Evolutionary conservation across 2,329 filamentous ascomycete genomes (phyloP), one percentile per base, ranked within the genome.

Genomic region (Talaromyces marneffei): DNA sequence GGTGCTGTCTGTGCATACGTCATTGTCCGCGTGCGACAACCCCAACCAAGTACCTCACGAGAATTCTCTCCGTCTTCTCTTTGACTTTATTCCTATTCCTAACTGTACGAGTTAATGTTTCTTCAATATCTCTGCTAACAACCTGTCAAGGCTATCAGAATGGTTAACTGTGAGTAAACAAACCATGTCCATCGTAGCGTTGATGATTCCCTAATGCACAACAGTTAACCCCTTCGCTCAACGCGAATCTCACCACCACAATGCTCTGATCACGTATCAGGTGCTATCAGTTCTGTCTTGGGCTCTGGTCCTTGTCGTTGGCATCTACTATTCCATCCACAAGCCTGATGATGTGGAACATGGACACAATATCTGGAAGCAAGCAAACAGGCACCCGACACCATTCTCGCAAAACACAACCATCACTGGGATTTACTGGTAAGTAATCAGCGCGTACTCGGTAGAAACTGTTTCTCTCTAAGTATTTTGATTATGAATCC

Each of bases 171-270:
- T 63, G 35, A 57, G 61, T 57, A 18, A 8, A 14, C 7, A 1
- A 16, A 25, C 25, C 27, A 14, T 37, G 35, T 31, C 25, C 9
- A 37, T 33, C 3, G 12, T 1, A 1, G 14, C 4, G n/a, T n/a
- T 9, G 35, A 42, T 40, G 14, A 27, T 25, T 18, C 8, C 42
- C 44, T 57, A 1, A 56, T 29, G 52, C 25, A 14, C 33, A 18
- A 20, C 27, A 90, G 87, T 85, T 72, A 94, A 94, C 74, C 90
- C 90, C 29, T 94, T 94, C 77, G 79, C 83, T 63, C 86, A 82
- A 75, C 85, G 85, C 69, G 88, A 92, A 63, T 80, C 84, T 18
- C 87, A 91, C 71, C 81, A 81, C 63, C 74, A 77, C 31, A 78
- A 79, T 64, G 80, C 85, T 56, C 79, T 96, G 68, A 79, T 85